Base-by-base conservation (phyloP, 805 yeast genomes). In the Suhomyces vadensis region DNA sequence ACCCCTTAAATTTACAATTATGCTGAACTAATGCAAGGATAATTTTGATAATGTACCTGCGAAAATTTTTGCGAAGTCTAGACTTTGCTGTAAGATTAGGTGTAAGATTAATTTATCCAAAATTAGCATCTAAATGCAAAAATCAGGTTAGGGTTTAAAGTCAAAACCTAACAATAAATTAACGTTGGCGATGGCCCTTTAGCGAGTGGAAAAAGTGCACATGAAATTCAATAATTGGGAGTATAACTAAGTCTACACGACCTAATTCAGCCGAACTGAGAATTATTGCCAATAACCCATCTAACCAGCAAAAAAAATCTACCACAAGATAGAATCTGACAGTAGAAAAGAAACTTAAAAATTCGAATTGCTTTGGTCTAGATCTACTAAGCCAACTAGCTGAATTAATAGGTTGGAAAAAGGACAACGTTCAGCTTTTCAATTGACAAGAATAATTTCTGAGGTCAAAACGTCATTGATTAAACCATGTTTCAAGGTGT, bases 291-390 rank as follows among this genome's bases (percentile, higher is more conserved):
- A 14, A 20, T 29, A 6, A 14, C 20, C 9, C 20, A 17, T n/a
- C 7, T 5, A 29, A 20, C 14, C 8, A 14, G n/a, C 19, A 10
- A 11, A 14, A 29, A 14, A 29, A 27, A 29, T 11, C 9, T 20
- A 29, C 16, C 14, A n/a, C n/a, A 17, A 20, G 33, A 17, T 13
- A 10, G 20, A 16, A 16, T 7, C 2, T 3, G 4, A 14, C 19
- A 29, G 14, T 29, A 29, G 33, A 29, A 29, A 29, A 29, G 33
- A 29, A 29, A 29, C 33, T 16, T 14, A 29, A 29, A n/a, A n/a
- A n/a, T 29, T 29, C 33, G 20, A 29, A 16, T n/a, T n/a, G n/a
- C 33, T 5, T 16, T 7, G 20, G 33, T 29, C 33, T 29, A 29
- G 33, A 29, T 29, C 33, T 29, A 29, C 20, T 29, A 16, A 29